Evolutionary conservation across 176 grass and related monocot genomes (phyloP), one percentile per base, ranked within the genome.

Genomic region (Tillandsia leiboldiana): DNA sequence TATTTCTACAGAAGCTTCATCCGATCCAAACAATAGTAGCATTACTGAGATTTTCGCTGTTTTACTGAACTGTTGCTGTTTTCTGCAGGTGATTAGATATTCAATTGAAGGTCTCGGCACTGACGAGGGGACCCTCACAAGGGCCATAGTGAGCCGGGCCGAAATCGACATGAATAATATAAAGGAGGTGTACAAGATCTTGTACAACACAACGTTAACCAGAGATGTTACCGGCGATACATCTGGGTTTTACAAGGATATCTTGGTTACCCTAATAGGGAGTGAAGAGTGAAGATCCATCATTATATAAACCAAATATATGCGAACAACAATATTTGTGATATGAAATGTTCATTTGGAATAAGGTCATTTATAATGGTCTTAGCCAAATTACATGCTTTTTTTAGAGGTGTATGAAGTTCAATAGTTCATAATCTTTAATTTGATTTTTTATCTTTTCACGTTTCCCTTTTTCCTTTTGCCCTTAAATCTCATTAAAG

Each of bases 91-190:
- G 48, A 81, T 96, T 66, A 81, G 84, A 26, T 77, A 48, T 77
- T 96, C 91, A 12, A 86, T 96, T 15, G 18, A 81, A 7, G 87
- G 87, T 50, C 69, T 96, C 3, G 91, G 88, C 63, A 96, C 92
- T 1, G 88, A 96, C 23, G 92, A 91, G 79, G 69, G 72, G 13
- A 74, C 73, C 11, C 92, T 96, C 33, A 96, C 83, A 0, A 88
- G 92, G 70, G 88, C 22, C 2, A 84, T 96, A 0, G 78, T 91
- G 13, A 79, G 72, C 9, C 78, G 92, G 15, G 81, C 88, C 1
- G 88, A 96, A 82, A 78, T 91, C 5, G 92, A 96, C 76, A 61
- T 96, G 88, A 73, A 82, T 66, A 85, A 86, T 66, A 84, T 96
- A 49, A 89, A 91, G 51, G 85, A 88, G 51, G 92, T 84, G 70